Percentiles rank a stretch among this genome's conserved stretches.
phyloP scores from a whole-genome alignment of 2,329 filamentous ascomycete genomes.

The Clarireedia sp. region DNA sequence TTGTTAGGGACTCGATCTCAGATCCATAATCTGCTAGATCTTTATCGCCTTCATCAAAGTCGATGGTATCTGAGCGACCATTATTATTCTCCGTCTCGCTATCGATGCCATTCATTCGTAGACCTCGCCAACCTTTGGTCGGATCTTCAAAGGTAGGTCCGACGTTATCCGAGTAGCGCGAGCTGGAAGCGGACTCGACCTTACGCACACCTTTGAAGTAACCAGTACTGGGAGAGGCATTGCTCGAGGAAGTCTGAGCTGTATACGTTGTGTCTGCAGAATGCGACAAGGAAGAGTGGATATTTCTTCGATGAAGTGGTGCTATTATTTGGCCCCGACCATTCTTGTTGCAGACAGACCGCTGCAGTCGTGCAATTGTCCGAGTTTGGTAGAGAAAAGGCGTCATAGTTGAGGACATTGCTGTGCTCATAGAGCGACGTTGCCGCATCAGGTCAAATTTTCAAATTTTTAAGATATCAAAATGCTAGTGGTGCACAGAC shows the following conservation, averaged over 20 bases:
- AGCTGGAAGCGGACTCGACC: too few relatives aligned
- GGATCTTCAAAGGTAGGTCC: neutral
- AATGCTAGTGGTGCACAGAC: neutral
- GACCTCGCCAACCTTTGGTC: too few relatives aligned
- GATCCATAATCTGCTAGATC: slow-evolving; percentile 8
- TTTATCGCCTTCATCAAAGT: slow-evolving; percentile 13
- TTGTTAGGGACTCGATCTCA: slow-evolving; percentile 18
- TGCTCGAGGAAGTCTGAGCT: neutral
- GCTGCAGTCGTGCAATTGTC: slow-evolving; percentile 39
- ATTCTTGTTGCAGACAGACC: neutral
- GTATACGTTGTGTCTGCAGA: neutral
- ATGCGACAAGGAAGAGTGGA: slow-evolving; percentile 5
- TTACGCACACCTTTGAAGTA: too few relatives aligned
- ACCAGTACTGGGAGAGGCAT: neutral
- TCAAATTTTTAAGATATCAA: neutral
- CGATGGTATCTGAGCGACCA: neutral
- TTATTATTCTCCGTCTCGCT: neutral
- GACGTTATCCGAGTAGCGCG: neutral
- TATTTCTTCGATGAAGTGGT: neutral
- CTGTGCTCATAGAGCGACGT: neutral
- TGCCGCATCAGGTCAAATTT: neutral
- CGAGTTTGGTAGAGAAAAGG: slow-evolving; percentile 68
- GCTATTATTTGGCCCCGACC: neutral
- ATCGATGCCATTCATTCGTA: neutral
- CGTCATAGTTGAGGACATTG: slow-evolving; percentile 35